phyloP scores from a whole-genome alignment of 2,329 filamentous ascomycete genomes.

The Epichloe aotearoae region DNA sequence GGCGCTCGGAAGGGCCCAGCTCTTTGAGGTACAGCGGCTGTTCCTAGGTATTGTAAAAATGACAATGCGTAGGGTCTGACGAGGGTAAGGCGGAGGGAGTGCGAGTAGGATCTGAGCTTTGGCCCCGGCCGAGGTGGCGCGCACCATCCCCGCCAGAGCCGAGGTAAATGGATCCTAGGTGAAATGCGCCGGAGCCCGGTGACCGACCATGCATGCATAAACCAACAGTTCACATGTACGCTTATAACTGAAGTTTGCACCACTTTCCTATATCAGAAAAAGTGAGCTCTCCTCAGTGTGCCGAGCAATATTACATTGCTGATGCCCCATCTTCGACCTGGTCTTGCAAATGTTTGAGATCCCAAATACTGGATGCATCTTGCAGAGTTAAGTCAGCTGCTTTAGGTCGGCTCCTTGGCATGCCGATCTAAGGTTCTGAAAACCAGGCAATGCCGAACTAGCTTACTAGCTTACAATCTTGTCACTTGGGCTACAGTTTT shows the following conservation, averaged over 20 bases:
- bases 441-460: too few species aligned
- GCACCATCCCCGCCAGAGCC: neutral
- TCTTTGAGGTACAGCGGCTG: neutral
- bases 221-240: neutral
- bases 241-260: too few species aligned
- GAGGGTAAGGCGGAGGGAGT: neutral
- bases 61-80: neutral
- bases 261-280: too few species aligned
- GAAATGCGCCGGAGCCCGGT: neutral
- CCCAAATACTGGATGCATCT: too few species aligned
- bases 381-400: too few species aligned
- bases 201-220: neutral
- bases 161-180: conserved; percentile 1
- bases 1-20: neutral
- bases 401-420: too few species aligned
- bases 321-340: neutral
- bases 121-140: neutral
- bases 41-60: neutral
- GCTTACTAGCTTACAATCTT: too few species aligned
- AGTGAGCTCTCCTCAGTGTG: too few species aligned
- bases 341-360: neutral
- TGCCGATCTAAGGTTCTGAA: too few species aligned
- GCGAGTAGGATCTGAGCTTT: too few species aligned
- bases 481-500: too few species aligned
- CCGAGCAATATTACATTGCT: neutral